These are phyloP conservation scores for Neurospora sublineolata DNA, from an alignment of 495 filamentous ascomycete species.

Conservation along the genomic window DNA sequence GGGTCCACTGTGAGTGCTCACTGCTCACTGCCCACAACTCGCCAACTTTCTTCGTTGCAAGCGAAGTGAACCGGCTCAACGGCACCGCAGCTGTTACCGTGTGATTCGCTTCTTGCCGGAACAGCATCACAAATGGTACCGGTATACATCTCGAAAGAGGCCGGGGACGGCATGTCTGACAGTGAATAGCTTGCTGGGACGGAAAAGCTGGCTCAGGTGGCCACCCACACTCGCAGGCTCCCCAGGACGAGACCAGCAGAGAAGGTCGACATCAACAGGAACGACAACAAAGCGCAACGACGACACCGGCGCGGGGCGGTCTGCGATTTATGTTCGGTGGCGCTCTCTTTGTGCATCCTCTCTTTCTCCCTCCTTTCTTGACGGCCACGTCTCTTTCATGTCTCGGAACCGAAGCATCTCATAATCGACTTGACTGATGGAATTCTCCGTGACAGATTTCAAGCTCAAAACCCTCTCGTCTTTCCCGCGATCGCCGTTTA, in stretches of 20 bases:
- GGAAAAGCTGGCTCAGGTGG: background rate
- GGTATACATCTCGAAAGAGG: background rate
- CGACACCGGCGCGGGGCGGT: background rate
- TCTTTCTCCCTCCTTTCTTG: background rate
- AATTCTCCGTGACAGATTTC: background rate
- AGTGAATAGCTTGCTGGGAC: background rate
- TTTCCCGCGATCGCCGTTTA: background rate
- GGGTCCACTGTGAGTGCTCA: background rate
- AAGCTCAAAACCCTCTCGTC: background rate
- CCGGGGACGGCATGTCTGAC: background rate
- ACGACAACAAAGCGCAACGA: background rate
- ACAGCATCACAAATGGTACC: background rate
- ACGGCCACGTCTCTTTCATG: background rate
- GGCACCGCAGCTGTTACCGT: background rate
- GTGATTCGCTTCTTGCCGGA: background rate
- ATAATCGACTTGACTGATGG: background rate
- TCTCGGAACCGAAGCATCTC: background rate
- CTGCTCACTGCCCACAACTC: background rate
- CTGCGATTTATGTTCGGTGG: background rate
- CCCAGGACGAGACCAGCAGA: background rate
- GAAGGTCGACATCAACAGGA: background rate
- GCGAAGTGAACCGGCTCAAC: background rate
- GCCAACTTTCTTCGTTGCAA: background rate
- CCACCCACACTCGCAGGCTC: background rate
- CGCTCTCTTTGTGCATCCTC: background rate